phyloP scores from a whole-genome alignment of 2,329 filamentous ascomycete genomes.

The Cladosporium sp. region DNA sequence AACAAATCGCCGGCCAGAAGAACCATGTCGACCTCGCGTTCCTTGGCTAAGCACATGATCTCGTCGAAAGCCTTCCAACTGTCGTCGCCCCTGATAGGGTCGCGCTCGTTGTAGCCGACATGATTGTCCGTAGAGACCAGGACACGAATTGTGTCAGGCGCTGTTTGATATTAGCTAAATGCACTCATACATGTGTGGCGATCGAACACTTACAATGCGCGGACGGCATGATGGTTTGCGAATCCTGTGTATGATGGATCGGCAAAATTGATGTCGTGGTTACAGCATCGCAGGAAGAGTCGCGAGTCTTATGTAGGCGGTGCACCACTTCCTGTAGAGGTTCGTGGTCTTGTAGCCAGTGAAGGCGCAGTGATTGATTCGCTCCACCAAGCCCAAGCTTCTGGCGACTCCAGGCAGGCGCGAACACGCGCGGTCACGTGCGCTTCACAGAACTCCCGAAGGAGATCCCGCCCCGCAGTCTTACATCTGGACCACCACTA shows the following conservation, averaged over 20 bases:
- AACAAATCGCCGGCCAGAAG: slow-evolving; percentile 92
- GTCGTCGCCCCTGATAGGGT: slow-evolving; percentile 91
- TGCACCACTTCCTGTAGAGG: not conserved
- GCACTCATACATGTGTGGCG: not conserved
- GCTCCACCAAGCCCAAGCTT: slow-evolving; percentile 1
- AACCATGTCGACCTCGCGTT: slow-evolving; percentile 95
- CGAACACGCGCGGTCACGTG: slow-evolving; percentile 15
- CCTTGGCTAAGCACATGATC: slow-evolving; percentile 83
- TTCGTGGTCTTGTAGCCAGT: not conserved
- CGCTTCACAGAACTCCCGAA: not conserved
- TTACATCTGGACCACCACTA: slow-evolving; percentile 4
- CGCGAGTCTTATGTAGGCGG: not conserved
- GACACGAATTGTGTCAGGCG: slow-evolving; percentile 81
- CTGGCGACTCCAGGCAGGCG: slow-evolving; percentile 4
- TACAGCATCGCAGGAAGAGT: not conserved
- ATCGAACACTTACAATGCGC: not conserved
- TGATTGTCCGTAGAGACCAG: slow-evolving; percentile 95
- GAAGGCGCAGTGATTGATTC: not conserved
- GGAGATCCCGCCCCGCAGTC: not conserved
- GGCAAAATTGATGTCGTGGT: not conserved
- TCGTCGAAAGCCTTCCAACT: slow-evolving; percentile 97
- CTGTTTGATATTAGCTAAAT: not conserved
- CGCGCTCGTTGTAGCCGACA: slow-evolving; percentile 93
- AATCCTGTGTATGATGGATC: not conserved
- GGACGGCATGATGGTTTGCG: slow-evolving; percentile 1